Base-by-base conservation (phyloP, 768 basidiomycete genomes). In the Tricholoma saponaceum region DNA sequence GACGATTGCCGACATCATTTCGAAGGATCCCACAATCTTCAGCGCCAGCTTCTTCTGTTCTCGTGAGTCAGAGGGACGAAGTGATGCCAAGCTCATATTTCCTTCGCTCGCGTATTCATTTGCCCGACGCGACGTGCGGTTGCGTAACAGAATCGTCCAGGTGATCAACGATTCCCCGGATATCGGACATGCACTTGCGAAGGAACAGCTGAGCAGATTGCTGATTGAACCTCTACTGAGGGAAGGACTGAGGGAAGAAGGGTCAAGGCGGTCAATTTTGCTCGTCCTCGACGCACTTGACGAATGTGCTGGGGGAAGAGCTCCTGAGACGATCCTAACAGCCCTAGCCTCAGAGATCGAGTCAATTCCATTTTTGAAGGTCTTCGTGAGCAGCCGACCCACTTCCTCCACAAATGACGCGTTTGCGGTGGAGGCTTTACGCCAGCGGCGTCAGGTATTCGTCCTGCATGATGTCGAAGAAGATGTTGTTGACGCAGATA, bases 11-110 rank as follows among this genome's bases (percentile, higher is more conserved):
- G 50, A 64, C 12, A 44, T 58, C 33, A 51, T 64, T 43, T 28
- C 49, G 30, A 56, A 56, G 28, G 56, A 59, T 28, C 25, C 52
- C 39, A 51, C 55, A 18, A 56, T 56, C 20, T 62, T 69, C 8
- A 68, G 67, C 16, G 69, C 67, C 3, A 69, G 64, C 55, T 70
- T 71, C 55, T 72, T 72, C 56, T 72, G 67, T 37, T 67, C 67
- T 13, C 60, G 64, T 7, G 62, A 62, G 14, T 63, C 58, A n/a
- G 62, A 53, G 22, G 63, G 70, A 35, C 58, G 62, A 25, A 67
- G 70, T 26, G 57, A 71, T 44, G 41, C 67, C 1, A 50, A 49
- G 7, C 62, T 60, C 55, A 65, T 71, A 12, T 66, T 70, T 55
- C 64, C 67, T 10, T 65, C 69, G 0, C 54, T 72, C 22, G 61